A percentile compares a stretch with the other conserved stretches of the same genome.
These are phyloP conservation scores for Lotus japonicus DNA, from an alignment of 306 rosid species.

Conservation along the genomic window DNA sequence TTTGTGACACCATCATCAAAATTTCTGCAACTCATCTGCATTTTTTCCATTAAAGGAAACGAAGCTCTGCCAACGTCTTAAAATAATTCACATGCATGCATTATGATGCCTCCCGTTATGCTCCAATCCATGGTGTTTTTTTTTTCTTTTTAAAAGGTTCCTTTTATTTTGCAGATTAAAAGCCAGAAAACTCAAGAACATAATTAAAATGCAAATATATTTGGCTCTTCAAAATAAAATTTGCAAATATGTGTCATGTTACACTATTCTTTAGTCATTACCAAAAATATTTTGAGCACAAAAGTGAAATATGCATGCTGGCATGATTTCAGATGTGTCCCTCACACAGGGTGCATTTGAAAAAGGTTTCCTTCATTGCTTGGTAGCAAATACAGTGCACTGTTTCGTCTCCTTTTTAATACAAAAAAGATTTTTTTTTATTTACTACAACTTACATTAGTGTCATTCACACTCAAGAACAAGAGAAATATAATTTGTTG, in stretches of 20 bases:
- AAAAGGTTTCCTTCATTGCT: background rate
- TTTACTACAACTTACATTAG: no score
- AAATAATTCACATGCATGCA: background rate
- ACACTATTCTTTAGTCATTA: background rate
- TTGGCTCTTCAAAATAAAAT: no score
- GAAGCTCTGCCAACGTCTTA: background rate
- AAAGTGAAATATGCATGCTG: background rate
- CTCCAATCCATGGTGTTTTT: background rate
- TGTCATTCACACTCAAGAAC: no score
- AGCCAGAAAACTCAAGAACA: background rate
- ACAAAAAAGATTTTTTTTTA: no score
- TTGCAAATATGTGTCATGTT: background rate
- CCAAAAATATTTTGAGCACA: background rate
- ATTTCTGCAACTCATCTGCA: background rate
- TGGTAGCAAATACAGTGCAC: background rate
- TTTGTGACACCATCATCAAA: conserved; percentile 9
- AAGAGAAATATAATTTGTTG: no score
- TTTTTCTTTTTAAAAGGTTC: no score
- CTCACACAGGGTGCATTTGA: background rate
- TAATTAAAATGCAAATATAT: background rate
- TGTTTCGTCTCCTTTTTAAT: no score
- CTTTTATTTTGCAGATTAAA: no score
- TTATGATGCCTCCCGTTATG: background rate
- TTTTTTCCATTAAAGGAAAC: conserved; percentile 15
- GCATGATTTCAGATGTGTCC: background rate